Conservation (phyloP, 2,329 filamentous ascomycete genomes). For the Dactylellina cionopaga region DNA sequence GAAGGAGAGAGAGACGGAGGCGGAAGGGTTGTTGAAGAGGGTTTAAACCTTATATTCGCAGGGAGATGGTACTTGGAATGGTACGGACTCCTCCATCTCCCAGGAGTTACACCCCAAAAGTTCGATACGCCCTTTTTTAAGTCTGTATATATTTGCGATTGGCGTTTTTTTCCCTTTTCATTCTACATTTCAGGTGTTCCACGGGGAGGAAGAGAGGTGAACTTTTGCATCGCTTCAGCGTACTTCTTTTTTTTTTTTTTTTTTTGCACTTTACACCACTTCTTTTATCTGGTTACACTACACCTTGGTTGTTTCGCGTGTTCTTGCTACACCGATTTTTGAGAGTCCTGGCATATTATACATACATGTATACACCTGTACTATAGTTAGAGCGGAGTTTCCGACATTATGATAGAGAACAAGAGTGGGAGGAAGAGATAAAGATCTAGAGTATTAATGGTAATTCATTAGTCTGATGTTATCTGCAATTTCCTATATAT, state of each 20-base stretch:
- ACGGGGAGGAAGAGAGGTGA: not conserved
- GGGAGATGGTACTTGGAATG: not conserved
- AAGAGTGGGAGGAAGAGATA: not conserved
- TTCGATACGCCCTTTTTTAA: too few relatives aligned
- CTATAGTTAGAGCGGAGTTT: conserved; percentile 8
- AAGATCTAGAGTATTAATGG: conserved; percentile 3
- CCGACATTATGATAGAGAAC: not conserved
- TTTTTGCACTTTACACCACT: conserved; percentile 1
- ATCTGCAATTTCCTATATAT: not conserved
- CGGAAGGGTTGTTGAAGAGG: conserved; percentile 30
- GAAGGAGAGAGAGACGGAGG: conserved; percentile 16
- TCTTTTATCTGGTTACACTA: not conserved
- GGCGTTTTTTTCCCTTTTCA: conserved; percentile 10
- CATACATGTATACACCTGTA: conserved; percentile 1
- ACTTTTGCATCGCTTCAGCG: conserved; percentile 9
- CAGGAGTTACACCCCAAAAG: too few relatives aligned
- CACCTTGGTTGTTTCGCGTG: too few relatives aligned
- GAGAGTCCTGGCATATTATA: too few relatives aligned
- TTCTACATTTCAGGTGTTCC: not conserved
- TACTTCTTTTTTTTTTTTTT: not conserved
- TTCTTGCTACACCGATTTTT: too few relatives aligned
- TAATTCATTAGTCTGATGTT: conserved; percentile 16
- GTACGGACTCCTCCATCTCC: too few relatives aligned
- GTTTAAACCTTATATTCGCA: not conserved
- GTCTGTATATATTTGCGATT: conserved; percentile 13